A percentile compares a stretch with the other conserved stretches of the same genome.
Conservation (phyloP, 208 protist genomes). For the Wallacemonas sp. region DNA sequence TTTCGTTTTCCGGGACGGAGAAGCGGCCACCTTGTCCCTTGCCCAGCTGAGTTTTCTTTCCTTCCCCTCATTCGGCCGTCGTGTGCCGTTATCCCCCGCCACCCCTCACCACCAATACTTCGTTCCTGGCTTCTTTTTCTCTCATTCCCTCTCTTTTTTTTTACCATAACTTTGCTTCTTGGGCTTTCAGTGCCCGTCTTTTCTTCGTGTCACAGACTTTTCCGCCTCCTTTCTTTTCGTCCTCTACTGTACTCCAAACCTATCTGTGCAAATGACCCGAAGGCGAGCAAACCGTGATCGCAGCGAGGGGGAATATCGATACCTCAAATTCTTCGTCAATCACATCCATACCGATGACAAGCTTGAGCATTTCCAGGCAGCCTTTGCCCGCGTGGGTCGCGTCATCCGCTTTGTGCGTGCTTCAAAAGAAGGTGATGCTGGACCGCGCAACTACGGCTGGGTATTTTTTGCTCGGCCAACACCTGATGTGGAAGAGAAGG, state of each 20-base stretch:
- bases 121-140: not conserved
- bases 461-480: constrained; percentile 10
- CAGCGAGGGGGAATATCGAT: not conserved
- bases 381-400: constrained; percentile 18
- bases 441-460: constrained; percentile 15
- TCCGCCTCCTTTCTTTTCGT: too few species aligned
- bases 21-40: too few species aligned
- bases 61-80: not conserved
- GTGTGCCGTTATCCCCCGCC: not conserved
- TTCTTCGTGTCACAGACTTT: too few species aligned
- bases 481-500: constrained; percentile 6
- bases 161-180: not conserved
- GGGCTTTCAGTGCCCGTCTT: not conserved
- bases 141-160: not conserved
- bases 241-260: too few species aligned
- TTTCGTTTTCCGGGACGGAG: too few species aligned
- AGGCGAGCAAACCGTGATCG: not conserved
- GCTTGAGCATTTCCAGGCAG: not conserved
- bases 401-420: constrained; percentile 2
- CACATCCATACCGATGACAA: constrained; percentile 1
- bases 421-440: not conserved
- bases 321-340: constrained; percentile 17
- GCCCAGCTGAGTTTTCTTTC: too few species aligned
- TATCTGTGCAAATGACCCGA: not conserved
- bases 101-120: too few species aligned